Base-by-base conservation (phyloP, 2,329 filamentous ascomycete genomes). In the Capronia americana region DNA sequence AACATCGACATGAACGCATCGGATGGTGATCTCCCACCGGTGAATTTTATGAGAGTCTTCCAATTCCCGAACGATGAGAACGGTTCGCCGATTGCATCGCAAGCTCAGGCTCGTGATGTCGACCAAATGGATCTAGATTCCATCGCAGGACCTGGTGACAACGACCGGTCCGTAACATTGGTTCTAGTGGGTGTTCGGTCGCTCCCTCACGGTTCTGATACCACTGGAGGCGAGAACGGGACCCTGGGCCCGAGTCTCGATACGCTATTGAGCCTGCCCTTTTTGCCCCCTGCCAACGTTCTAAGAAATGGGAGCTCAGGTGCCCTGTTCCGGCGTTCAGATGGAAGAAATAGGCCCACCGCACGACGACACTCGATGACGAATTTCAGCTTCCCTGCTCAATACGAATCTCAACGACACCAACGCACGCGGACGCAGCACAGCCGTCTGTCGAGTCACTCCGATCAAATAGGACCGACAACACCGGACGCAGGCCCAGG, bases 1-100 rank as follows among this genome's bases (percentile, higher is more conserved):
- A 79, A 79, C 30, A 77, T 79, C 53, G 72, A 75, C 38, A 64
- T 75, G 34, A 79, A 75, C 58, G 67, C 74, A 24, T 73, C 75
- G 30, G 80, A 81, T 28, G 80, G 80, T 44, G 79, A 80, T 34
- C 77, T 83, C 8, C 81, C 84, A 11, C 86, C 88, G 3, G 80
- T 90, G 66, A 90, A 90, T 74, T 90, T 90, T 75, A 85, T 90
- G 76, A 81, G 88, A 64, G 89, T 90, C 77, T 90, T 90, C 75
- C 81, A 88, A 55, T 90, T 90, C 76, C 86, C 86, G 56, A 85
- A 87, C 61, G 81, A 83, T 8, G 78, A 80, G 28, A 71, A 75
- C 58, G 67, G 75, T 20, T 70, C 70, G 20, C 70, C 71, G 4
- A 68, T 73, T 28, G 58, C 73, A 63, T 71, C 72, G 32, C 72